Evolutionary conservation across 2,329 filamentous ascomycete genomes (phyloP).

Genomic region (Neoscytalidium dimidiatum): DNA sequence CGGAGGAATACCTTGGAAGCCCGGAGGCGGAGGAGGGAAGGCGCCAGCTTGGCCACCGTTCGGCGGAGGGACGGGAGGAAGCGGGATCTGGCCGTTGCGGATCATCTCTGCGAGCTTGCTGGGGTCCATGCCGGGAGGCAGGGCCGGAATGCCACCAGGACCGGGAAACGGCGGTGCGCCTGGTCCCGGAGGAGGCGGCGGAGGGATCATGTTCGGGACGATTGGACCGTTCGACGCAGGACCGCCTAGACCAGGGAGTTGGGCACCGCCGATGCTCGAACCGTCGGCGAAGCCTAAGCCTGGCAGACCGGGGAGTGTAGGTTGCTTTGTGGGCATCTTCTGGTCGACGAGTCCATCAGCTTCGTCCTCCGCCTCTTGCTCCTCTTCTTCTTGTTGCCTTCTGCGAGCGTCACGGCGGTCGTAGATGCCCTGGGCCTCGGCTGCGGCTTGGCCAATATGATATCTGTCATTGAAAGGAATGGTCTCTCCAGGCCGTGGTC

Average conservation of each 20-base stretch:
- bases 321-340: constrained; percentile 67
- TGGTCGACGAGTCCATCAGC: constrained; percentile 91
- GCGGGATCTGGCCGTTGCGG: constrained; percentile 37
- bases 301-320: constrained; percentile 59
- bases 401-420: constrained; percentile 76
- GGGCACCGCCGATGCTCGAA: constrained; percentile 45
- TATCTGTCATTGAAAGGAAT: constrained; percentile 86
- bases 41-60: constrained; percentile 24
- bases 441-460: constrained; percentile 91
- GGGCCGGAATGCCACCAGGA: constrained; percentile 21
- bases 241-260: constrained; percentile 52
- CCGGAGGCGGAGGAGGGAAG: constrained; percentile 27
- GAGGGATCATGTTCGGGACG: constrained; percentile 12
- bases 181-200: constrained; percentile 32
- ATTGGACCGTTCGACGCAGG: constrained; percentile 28
- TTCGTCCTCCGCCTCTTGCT: constrained; percentile 91
- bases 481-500: constrained; percentile 83
- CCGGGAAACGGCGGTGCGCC: constrained; percentile 28
- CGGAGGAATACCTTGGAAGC: constrained; percentile 29
- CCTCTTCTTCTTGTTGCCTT: constrained; percentile 86
- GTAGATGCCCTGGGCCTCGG: constrained; percentile 94
- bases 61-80: constrained; percentile 33
- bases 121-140: constrained; percentile 30
- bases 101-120: constrained; percentile 37
- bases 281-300: constrained; percentile 49